These are phyloP conservation scores for Colletotrichum salicis DNA, from an alignment of 2,329 filamentous ascomycete genomes.

Conservation along the genomic window DNA sequence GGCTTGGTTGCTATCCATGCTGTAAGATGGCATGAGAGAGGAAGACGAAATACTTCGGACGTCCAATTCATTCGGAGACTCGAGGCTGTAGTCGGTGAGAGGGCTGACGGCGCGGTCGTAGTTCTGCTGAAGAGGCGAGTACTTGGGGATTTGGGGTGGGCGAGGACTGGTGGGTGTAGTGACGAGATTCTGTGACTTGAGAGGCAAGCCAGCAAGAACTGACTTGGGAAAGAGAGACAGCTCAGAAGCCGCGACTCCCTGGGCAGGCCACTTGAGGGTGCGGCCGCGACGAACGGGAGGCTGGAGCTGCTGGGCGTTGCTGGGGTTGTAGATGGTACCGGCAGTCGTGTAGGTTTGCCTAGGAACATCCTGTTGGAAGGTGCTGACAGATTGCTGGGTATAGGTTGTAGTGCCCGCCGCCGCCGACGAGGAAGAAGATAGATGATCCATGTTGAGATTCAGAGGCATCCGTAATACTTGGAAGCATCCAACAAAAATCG, in stretches of 20 bases:
- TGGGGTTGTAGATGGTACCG: conserved; percentile 65
- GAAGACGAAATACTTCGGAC: conserved; percentile 34
- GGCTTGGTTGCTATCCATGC: conserved; percentile 38
- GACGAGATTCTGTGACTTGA: conserved; percentile 41
- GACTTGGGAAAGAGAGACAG: conserved; percentile 51
- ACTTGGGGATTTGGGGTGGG: conserved; percentile 46
- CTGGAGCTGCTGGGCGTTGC: conserved; percentile 57
- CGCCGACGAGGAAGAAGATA: conserved; percentile 39
- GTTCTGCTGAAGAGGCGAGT: conserved; percentile 65
- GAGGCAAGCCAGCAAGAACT: conserved; percentile 48
- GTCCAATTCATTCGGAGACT: conserved; percentile 9
- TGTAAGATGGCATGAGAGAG: conserved; percentile 43
- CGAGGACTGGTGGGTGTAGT: conserved; percentile 37
- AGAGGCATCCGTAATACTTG: conserved; percentile 18
- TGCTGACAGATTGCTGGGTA: conserved; percentile 27
- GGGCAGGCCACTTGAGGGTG: conserved; percentile 52
- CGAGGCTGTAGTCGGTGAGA: conserved; percentile 19
- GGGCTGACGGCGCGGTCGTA: conserved; percentile 63
- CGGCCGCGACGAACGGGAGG: conserved; percentile 63
- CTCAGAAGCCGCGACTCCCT: conserved; percentile 41
- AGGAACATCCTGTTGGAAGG: conserved; percentile 33
- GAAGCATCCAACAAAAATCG: conserved; percentile 14
- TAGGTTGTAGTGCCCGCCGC: conserved; percentile 12
- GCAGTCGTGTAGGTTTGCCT: conserved; percentile 64
- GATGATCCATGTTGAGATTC: conserved; percentile 44